Evolutionary conservation across 1,284 basidiomycete genomes (phyloP), one percentile per base, ranked within the genome.

Genomic region (Cryptococcus sp.): DNA sequence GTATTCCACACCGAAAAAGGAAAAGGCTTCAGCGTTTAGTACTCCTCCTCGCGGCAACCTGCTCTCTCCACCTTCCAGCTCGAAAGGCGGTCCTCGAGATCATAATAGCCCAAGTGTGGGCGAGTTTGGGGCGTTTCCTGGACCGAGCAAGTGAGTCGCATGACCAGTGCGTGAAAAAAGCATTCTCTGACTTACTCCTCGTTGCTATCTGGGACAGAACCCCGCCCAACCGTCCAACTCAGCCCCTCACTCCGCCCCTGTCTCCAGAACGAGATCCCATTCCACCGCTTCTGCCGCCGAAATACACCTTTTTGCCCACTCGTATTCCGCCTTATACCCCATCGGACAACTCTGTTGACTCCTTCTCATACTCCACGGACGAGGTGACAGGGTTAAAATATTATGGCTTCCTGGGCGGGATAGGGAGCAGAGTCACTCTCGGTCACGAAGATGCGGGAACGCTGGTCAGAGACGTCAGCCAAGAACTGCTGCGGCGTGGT

Each of bases 401-500:
- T 22, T 77, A 77, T 62, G 76, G 76, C 1, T 70, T 74, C 41
- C 59, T 77, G 2, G 71, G 59, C 3, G 72, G 69, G 3, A 55
- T 69, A 1, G 73, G 73, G 0, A 52, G 61, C 7, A 71, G 62
- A 17, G 59, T 75, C 11, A 61, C 89, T 3, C 83, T 94, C 0
- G 86, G 88, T 15, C 79, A 91, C 16, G 86, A 89, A 57, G 86
- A 93, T 68, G 84, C 88, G 16, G 83, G 84, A 7, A 81, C 83
- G 38, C 83, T 93, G 41, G 85, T 91, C 19, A 82, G 85, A 49
- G 85, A 87, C 55, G 81, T 92, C 41, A 84, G 86, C 41, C 82
- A 84, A 58, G 90, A 91, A 79, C 82, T 93, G 50, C 83, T 82
- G 61, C 82, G 84, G 54, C 83, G 90, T 70, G 80, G 81, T 81